Percentiles rank a stretch among this genome's conserved stretches.
phyloP scores from a whole-genome alignment of 2,329 filamentous ascomycete genomes.

The Seiridium cupressi region DNA sequence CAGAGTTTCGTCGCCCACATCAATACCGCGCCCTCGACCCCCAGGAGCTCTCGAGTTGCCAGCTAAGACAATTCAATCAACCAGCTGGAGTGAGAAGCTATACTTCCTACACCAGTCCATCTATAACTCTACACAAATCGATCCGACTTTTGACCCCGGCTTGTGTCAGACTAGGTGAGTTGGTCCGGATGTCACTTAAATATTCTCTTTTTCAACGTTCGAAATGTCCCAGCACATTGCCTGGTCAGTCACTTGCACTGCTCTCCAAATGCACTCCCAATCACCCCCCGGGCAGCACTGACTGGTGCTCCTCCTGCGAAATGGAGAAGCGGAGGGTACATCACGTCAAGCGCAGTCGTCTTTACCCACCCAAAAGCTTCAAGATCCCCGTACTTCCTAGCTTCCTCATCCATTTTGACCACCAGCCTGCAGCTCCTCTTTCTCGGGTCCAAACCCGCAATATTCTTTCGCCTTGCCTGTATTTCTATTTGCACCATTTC shows the following conservation, averaged over 20 bases:
- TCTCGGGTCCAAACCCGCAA: background rate
- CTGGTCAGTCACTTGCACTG: background rate
- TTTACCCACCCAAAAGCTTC: conserved; percentile 5
- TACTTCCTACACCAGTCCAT: background rate
- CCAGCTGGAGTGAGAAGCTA: background rate
- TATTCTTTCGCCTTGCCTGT: background rate
- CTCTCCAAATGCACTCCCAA: background rate
- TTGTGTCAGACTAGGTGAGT: too few species aligned
- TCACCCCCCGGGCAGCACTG: background rate
- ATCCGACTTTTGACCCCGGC: background rate
- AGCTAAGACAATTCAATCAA: too few species aligned
- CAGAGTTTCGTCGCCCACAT: conserved; percentile 1
- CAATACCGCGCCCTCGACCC: too few species aligned
- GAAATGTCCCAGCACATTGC: too few species aligned
- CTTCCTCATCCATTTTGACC: conserved; percentile 1
- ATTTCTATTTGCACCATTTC: background rate
- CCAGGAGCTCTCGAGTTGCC: too few species aligned
- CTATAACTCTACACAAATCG: background rate
- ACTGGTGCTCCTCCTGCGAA: background rate
- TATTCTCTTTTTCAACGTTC: too few species aligned
- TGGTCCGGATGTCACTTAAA: too few species aligned
- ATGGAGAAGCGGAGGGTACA: conserved; percentile 1
- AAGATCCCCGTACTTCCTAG: conserved; percentile 4
- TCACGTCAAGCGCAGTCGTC: conserved; percentile 8
- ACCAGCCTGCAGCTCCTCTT: background rate